phyloP scores from a whole-genome alignment of 768 basidiomycete genomes.

The Tephrocybe sp. region DNA sequence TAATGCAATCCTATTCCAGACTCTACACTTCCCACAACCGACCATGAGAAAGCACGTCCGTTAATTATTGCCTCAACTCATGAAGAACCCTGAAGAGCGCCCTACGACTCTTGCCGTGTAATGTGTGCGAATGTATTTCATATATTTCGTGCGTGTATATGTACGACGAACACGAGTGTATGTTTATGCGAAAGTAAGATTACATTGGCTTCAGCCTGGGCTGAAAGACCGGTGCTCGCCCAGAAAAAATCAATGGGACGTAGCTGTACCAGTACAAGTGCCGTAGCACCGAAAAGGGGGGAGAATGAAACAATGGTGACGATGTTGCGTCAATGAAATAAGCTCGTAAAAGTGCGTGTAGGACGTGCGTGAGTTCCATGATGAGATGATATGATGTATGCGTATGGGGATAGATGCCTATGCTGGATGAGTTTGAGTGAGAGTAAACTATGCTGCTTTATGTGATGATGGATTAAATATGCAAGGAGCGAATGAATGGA shows the following conservation, averaged over 20 bases:
- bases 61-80: too few relatives aligned
- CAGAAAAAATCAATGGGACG: neutral
- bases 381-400: neutral
- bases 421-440: conserved; percentile 16
- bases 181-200: too few relatives aligned
- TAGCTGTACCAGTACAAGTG: conserved; percentile 3
- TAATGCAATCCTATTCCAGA: conserved; percentile 3
- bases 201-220: too few relatives aligned
- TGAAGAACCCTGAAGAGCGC: too few relatives aligned
- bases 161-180: too few relatives aligned
- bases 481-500: conserved; percentile 1
- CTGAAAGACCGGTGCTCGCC: neutral
- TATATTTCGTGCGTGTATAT: conserved; percentile 1
- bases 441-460: conserved; percentile 12
- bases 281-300: neutral
- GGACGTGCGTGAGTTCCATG: neutral
- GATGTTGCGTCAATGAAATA: conserved; percentile 3
- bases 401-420: neutral
- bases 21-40: neutral
- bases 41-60: neutral
- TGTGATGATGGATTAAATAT: conserved; percentile 9
- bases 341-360: conserved; percentile 1
- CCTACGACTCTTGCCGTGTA: too few relatives aligned
- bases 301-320: neutral
- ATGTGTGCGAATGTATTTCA: neutral